Conservation (phyloP, 2,329 filamentous ascomycete genomes). For the Phymatotrichopsis omnivora region DNA sequence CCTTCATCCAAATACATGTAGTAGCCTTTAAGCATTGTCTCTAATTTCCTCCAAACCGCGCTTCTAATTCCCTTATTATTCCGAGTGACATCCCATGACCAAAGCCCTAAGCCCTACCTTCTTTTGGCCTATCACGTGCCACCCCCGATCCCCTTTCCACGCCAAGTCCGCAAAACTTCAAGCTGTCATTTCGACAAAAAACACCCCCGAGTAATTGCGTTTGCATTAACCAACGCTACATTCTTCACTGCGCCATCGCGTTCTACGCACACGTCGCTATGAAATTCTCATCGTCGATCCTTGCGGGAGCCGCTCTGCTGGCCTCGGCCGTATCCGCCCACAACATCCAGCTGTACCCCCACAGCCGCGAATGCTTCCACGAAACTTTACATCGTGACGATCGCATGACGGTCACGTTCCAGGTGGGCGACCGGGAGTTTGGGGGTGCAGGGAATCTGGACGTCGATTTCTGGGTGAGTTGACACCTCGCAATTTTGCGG, state of each 20-base stretch:
- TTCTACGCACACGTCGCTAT: conserved; percentile 13
- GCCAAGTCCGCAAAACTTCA: conserved; percentile 15
- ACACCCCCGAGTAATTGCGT: not conserved
- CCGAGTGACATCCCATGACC: too few species aligned
- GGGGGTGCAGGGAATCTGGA: conserved; percentile 89
- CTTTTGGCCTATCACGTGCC: too few species aligned
- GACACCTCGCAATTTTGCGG: conserved; percentile 5
- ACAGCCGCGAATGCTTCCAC: conserved; percentile 96
- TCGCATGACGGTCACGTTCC: conserved; percentile 97
- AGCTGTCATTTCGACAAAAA: conserved; percentile 18
- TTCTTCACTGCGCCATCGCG: conserved; percentile 12
- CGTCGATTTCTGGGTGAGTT: conserved; percentile 90
- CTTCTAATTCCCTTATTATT: too few species aligned
- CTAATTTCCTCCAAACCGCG: too few species aligned
- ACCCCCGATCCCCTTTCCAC: conserved; percentile 14
- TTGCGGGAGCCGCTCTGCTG: conserved; percentile 13
- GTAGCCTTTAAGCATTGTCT: too few species aligned
- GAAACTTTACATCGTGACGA: conserved; percentile 86
- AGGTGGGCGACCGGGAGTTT: conserved; percentile 94
- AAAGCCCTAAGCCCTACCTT: too few species aligned
- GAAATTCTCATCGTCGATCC: too few species aligned
- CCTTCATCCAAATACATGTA: too few species aligned
- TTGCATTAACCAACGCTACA: conserved; percentile 4
- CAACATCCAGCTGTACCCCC: conserved; percentile 89
- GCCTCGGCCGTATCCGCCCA: conserved; percentile 53